phyloP scores from a whole-genome alignment of 345 rosid genomes.

The Rhodamnia rubescens region DNA sequence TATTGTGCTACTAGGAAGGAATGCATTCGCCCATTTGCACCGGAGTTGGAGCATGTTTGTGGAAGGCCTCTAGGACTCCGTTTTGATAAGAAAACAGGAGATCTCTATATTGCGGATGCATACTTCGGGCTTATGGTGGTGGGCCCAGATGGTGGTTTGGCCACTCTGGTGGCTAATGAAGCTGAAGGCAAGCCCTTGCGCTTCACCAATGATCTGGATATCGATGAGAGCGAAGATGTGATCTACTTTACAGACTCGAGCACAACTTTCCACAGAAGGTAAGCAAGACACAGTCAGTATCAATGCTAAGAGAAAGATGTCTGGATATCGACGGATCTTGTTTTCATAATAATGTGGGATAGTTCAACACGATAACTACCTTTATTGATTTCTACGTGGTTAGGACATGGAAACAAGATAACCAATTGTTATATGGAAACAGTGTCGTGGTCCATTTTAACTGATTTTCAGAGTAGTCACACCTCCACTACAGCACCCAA shows the following conservation, averaged over 20 bases:
- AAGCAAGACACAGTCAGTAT: background rate
- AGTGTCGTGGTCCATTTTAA: background rate
- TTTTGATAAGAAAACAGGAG: slow-evolving; percentile 52
- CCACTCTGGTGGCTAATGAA: slow-evolving; percentile 34
- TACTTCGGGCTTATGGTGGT: slow-evolving; percentile 56
- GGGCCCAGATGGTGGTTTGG: slow-evolving; percentile 61
- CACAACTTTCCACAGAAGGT: slow-evolving; percentile 57
- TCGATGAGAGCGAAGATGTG: slow-evolving; percentile 40
- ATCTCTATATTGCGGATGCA: slow-evolving; percentile 73
- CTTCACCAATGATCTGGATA: slow-evolving; percentile 68
- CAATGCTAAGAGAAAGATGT: background rate
- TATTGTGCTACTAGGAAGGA: slow-evolving; percentile 22
- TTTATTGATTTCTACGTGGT: background rate
- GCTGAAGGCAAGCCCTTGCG: slow-evolving; percentile 45
- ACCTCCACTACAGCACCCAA: background rate
- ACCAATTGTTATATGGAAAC: background rate
- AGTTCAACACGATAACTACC: background rate
- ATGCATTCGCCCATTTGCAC: slow-evolving; percentile 53
- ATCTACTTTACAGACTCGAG: slow-evolving; percentile 74
- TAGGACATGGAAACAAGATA: background rate
- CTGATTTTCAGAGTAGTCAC: background rate
- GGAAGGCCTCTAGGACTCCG: slow-evolving; percentile 72
- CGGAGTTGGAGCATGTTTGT: slow-evolving; percentile 59
- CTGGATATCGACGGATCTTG: background rate
- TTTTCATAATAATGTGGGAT: background rate